A percentile compares a stretch with the other conserved stretches of the same genome.
Evolutionary conservation across 371 early-diverging fungal genomes (phyloP).

Genomic region (Dinochytrium kinnereticum): DNA sequence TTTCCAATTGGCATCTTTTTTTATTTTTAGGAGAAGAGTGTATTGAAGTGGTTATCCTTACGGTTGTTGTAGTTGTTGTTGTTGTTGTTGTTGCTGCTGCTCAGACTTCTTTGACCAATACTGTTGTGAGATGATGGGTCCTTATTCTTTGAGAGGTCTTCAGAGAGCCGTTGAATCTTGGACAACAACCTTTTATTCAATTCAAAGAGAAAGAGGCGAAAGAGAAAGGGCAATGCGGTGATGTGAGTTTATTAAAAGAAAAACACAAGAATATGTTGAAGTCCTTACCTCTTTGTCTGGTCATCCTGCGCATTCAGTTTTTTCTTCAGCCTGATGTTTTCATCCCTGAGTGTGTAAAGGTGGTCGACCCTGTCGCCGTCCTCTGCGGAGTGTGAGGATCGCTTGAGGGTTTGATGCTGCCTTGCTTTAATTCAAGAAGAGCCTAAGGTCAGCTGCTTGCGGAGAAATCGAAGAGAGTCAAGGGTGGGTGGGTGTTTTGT

Average conservation of each 20-base stretch:
- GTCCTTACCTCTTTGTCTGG: slow-evolving; percentile 47
- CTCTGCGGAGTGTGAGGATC: no score
- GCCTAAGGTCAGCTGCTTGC: no score
- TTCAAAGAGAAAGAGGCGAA: no score
- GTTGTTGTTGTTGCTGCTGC: no score
- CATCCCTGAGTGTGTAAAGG: slow-evolving; percentile 33
- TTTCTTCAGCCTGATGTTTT: slow-evolving; percentile 53
- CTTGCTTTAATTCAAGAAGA: no score
- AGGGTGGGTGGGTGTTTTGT: no score
- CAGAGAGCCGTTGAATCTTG: slow-evolving; percentile 53
- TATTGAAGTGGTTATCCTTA: no score
- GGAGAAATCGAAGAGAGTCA: no score
- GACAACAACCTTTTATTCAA: slow-evolving; percentile 45
- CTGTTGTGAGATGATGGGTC: not conserved
- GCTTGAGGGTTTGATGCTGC: no score
- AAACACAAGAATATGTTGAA: not conserved
- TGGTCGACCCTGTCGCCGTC: not conserved
- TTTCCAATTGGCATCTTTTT: not conserved
- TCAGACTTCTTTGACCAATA: no score
- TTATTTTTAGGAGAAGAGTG: not conserved
- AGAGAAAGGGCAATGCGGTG: no score
- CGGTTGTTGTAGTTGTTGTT: no score
- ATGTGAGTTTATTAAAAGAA: not conserved
- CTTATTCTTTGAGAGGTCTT: slow-evolving; percentile 40
- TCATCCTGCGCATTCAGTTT: slow-evolving; percentile 49